Base-by-base conservation (phyloP, 169 alveolate species). In the Plasmodium gonderi region DNA sequence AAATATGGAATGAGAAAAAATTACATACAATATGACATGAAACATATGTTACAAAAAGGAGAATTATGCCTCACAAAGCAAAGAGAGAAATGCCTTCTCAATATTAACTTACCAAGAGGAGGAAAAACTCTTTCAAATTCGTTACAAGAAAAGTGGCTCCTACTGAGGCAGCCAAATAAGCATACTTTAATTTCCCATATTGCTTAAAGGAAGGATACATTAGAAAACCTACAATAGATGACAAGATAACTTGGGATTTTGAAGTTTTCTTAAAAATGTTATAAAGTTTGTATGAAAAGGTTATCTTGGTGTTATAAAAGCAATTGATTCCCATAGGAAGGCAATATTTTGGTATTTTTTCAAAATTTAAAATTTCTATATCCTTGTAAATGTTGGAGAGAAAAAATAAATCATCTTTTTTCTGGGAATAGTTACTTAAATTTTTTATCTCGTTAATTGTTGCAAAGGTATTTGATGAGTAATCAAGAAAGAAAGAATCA, bases 341-440 rank as follows among this genome's bases (percentile, higher is more conserved):
- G 45, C 85, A 87, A 17, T 87, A 74, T 14, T 49, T 60, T 0
- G 93, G 93, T 2, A 87, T 87, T 87, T 87, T 87, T 44, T 87
- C 75, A 74, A 87, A 87, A n/a, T 40, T 72, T 36, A 87, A 74
- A 26, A 87, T 87, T 75, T 87, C 93, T 0, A 87, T 87, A 78
- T 87, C 93, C 67, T 87, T 87, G 69, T 87, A 87, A 44, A 87
- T 87, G n/a, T 87, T 87, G 26, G 40, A 17, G 3, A 87, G 87
- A 40, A 87, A 87, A 3, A 82, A 33, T 40, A 87, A 3, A 26
- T 87, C 93, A 0, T 87, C 87, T 44, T 75, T 87, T 17, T 75
- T 60, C 67, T 87, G 80, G 6, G 93, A 87, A 44, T 87, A 87
- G 33, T 87, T 60, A 36, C 93, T 87, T 64, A 87, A 87, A 38